Conservation (phyloP, 2,329 filamentous ascomycete species). For the Scedosporium apiospermum region DNA sequence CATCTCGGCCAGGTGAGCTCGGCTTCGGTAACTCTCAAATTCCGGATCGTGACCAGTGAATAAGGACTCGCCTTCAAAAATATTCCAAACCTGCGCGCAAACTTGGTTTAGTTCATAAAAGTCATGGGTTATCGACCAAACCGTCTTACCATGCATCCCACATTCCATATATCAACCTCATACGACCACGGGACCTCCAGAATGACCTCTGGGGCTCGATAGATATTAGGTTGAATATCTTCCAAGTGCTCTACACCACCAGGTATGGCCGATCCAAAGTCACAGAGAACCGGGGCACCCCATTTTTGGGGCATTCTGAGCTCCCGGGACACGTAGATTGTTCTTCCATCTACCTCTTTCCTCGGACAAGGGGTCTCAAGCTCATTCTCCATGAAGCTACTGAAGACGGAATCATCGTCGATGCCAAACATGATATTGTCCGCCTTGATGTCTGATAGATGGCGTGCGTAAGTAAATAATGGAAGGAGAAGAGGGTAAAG, state of each 20-base stretch:
- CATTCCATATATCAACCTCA: constrained; percentile 42
- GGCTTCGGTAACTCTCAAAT: constrained; percentile 26
- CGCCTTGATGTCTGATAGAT: constrained; percentile 31
- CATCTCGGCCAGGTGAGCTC: constrained; percentile 39
- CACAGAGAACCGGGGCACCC: constrained; percentile 32
- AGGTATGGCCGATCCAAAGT: constrained; percentile 35
- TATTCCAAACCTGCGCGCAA: background rate
- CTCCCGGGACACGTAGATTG: constrained; percentile 31
- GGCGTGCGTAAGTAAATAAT: constrained; percentile 17
- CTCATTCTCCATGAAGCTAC: constrained; percentile 28
- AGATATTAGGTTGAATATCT: constrained; percentile 29
- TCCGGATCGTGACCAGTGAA: constrained; percentile 20
- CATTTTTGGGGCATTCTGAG: constrained; percentile 21
- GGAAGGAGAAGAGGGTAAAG: background rate
- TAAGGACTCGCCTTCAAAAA: background rate
- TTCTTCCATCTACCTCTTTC: constrained; percentile 28
- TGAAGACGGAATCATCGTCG: constrained; percentile 27
- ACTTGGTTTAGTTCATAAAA: background rate
- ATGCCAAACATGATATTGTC: constrained; percentile 37
- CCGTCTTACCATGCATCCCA: constrained; percentile 36
- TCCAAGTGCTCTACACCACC: constrained; percentile 24
- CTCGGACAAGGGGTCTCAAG: constrained; percentile 27
- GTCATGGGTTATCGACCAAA: fast-evolving
- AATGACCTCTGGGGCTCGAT: constrained; percentile 37
- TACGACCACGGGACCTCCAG: constrained; percentile 33